Conservation (phyloP, 1,284 basidiomycete genomes). For the Cryptococcus floricola region DNA sequence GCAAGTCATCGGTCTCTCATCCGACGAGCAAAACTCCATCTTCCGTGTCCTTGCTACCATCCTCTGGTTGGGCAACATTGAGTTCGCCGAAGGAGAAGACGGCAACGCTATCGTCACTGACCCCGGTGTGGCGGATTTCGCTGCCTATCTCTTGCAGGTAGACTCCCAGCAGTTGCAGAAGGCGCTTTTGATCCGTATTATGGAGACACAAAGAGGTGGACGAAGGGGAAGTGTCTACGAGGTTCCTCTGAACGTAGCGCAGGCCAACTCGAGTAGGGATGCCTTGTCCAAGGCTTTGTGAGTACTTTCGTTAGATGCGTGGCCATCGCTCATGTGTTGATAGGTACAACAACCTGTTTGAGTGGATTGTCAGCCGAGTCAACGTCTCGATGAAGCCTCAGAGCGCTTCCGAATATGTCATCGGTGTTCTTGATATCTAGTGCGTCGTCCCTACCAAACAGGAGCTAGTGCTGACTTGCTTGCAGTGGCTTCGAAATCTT, state of each 20-base stretch:
- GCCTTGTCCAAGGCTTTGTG: slow-evolving; percentile 87
- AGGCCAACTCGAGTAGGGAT: slow-evolving; percentile 83
- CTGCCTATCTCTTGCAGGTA: slow-evolving; percentile 89
- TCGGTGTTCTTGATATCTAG: slow-evolving; percentile 97
- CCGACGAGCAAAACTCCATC: slow-evolving; percentile 85
- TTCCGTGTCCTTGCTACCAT: slow-evolving; percentile 88
- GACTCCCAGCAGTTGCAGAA: slow-evolving; percentile 77
- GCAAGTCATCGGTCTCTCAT: slow-evolving; percentile 81
- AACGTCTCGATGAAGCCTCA: slow-evolving; percentile 95
- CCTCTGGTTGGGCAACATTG: slow-evolving; percentile 95
- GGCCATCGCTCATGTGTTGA: not conserved
- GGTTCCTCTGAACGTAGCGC: slow-evolving; percentile 89
- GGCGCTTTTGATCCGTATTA: slow-evolving; percentile 74
- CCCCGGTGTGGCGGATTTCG: slow-evolving; percentile 87
- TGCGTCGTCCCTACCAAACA: slow-evolving; percentile 17
- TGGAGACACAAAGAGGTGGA: slow-evolving; percentile 92
- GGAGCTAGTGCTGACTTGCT: slow-evolving; percentile 14
- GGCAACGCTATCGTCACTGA: slow-evolving; percentile 82
- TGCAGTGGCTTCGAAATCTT: slow-evolving; percentile 87
- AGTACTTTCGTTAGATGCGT: slow-evolving; percentile 6
- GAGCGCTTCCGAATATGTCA: slow-evolving; percentile 69
- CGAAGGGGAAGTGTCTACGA: slow-evolving; percentile 87
- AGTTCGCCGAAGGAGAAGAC: slow-evolving; percentile 82
- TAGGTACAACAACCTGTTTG: slow-evolving; percentile 92
- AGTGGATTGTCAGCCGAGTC: slow-evolving; percentile 97